Conservation (phyloP, 805 yeast species). For the Lachancea mirantina region DNA sequence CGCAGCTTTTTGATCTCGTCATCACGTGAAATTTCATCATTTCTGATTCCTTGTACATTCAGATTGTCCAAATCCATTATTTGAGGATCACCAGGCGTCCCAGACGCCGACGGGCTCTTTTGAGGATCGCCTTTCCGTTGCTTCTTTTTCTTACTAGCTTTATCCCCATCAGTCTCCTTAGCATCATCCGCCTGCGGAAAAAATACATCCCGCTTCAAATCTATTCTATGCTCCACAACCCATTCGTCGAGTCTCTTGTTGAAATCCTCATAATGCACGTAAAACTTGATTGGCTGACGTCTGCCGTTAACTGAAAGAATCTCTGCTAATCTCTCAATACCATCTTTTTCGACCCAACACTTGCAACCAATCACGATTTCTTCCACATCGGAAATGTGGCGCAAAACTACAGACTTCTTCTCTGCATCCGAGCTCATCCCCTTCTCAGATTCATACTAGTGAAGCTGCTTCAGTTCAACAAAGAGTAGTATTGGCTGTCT, state of each 20-base stretch:
- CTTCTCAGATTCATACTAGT: no score
- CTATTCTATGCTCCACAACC: conserved; percentile 68
- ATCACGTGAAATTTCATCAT: conserved; percentile 73
- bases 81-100: conserved; percentile 40
- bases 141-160: conserved; percentile 33
- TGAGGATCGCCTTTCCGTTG: conserved; percentile 22
- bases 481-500: not conserved
- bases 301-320: conserved; percentile 67
- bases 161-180: conserved; percentile 36
- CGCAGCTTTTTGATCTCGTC: conserved; percentile 88
- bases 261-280: conserved; percentile 90
- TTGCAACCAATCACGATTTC: conserved; percentile 73
- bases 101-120: conserved; percentile 13
- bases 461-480: no score
- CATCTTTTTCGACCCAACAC: conserved; percentile 75
- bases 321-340: conserved; percentile 75
- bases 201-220: conserved; percentile 59
- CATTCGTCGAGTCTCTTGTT: conserved; percentile 97
- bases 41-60: conserved; percentile 71
- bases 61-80: conserved; percentile 79
- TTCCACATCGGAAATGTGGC: conserved; percentile 30
- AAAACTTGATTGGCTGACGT: conserved; percentile 72
- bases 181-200: conserved; percentile 54
- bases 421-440: conserved; percentile 19
- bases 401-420: conserved; percentile 23